Evolutionary conservation across 2,329 filamentous ascomycete species (phyloP).

Genomic region (Bisporella sp.): DNA sequence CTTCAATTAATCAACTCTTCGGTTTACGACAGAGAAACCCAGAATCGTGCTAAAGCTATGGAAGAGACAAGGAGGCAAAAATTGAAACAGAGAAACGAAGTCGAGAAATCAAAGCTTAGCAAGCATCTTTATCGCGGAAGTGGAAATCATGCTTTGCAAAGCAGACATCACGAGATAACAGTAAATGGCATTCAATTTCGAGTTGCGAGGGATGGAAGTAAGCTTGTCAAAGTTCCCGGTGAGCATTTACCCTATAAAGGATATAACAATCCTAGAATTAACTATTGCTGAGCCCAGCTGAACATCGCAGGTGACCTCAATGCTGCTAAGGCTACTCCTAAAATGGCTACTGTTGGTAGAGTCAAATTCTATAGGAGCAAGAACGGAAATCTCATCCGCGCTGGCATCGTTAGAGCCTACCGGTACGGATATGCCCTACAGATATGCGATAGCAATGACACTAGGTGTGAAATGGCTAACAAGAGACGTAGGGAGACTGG

Average conservation of each 20-base stretch:
- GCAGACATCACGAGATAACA: conserved; percentile 51
- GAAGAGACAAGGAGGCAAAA: conserved; percentile 59
- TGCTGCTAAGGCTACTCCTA: conserved; percentile 63
- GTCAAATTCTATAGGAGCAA: conserved; percentile 82
- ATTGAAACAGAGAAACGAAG: conserved; percentile 43
- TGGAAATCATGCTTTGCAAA: conserved; percentile 19
- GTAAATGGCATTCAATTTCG: conserved; percentile 69
- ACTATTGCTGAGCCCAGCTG: conserved; percentile 18
- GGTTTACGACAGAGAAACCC: conserved; percentile 67
- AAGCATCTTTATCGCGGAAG: conserved; percentile 35
- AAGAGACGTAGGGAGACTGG: conserved; percentile 29
- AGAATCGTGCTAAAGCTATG: conserved; percentile 62
- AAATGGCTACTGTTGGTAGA: conserved; percentile 63
- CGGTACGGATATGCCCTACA: conserved; percentile 48
- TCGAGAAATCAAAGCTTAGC: conserved; percentile 52
- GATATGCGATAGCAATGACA: not conserved
- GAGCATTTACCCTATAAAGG: conserved; percentile 22
- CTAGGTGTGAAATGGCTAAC: conserved; percentile 25
- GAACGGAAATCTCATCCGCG: conserved; percentile 76
- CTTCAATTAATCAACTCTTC: conserved; percentile 77
- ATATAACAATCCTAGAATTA: conserved; percentile 7
- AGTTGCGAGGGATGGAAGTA: conserved; percentile 72
- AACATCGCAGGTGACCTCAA: conserved; percentile 48
- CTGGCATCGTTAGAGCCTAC: conserved; percentile 67
- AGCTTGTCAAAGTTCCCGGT: conserved; percentile 71